Base-by-base conservation (phyloP, 768 basidiomycete genomes). In the Lentinula guzmanii region DNA sequence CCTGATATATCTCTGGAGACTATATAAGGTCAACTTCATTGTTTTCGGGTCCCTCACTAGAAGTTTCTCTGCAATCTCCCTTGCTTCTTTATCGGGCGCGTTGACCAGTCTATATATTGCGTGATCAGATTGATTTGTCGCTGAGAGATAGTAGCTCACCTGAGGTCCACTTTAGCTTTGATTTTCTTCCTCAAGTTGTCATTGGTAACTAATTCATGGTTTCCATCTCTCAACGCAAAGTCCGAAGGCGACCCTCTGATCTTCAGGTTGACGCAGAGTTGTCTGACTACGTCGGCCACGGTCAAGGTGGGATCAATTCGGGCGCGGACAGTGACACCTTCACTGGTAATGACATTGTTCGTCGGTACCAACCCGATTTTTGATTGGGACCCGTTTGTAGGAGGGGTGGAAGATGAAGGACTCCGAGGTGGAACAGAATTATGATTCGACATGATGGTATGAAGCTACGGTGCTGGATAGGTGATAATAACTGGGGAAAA, bases 171-270 rank as follows among this genome's bases (percentile, higher is more conserved):
- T 71, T 90, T 93, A 43, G 80, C 79, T 73, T 83, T 89, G 65
- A 95, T 91, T 76, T 89, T 90, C 75, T 83, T 86, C 69, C 86
- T 81, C 68, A 97, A 70, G 69, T 95, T 95, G 65, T 93, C 91
- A 67, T 90, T 89, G 31, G 92, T 95, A 16, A 97, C 87, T 52
- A 95, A 73, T 65, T 91, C 91, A 62, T 90, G 90, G 15, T 80
- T 83, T 66, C 92, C 90, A 70, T 95, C 92, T 66, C 93, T 81
- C 62, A 96, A 72, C 1, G 92, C 89, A 69, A 84, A 94, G 64
- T 89, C 75, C 1, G 81, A 79, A 1, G 90, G 81, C 0, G 89
- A 80, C 42, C 91, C 91, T 61, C 84, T 84, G 61, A 93, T 85
- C 72, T 89, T 86, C 65, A 96, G 77, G 73, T 87, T 93, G 65